phyloP scores from a whole-genome alignment of 345 rosid species.

The Gossypium arboreum region DNA sequence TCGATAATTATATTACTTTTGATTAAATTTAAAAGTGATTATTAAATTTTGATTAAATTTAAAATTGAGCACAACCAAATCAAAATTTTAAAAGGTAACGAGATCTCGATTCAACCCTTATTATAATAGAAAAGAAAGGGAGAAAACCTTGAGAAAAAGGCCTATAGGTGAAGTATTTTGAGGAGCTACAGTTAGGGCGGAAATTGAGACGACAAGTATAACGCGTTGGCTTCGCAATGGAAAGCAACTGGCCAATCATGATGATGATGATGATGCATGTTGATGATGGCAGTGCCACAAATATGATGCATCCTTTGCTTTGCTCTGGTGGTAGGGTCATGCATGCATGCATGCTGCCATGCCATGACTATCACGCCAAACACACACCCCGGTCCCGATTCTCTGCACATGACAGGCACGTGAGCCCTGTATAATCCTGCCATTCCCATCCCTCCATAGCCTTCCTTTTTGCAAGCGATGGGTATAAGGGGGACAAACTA shows the following conservation, averaged over 20 bases:
- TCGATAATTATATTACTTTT: no score
- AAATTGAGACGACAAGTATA: slow-evolving; percentile 22
- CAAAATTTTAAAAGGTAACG: no score
- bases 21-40: no score
- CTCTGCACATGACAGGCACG: slow-evolving; percentile 23
- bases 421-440: neutral
- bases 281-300: neutral
- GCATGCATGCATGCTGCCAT: no score
- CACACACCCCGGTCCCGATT: neutral
- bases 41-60: no score
- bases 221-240: slow-evolving; percentile 27
- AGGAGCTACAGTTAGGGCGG: slow-evolving; percentile 13
- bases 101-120: no score
- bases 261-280: neutral
- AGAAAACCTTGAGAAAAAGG: neutral
- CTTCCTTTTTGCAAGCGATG: slow-evolving; percentile 11
- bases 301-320: neutral
- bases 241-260: neutral
- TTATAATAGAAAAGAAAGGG: neutral
- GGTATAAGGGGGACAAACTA: slow-evolving; percentile 27
- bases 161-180: neutral
- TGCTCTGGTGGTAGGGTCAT: slow-evolving; percentile 20
- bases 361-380: slow-evolving; percentile 21
- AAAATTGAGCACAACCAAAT: accelerated
- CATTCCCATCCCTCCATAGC: neutral